These are phyloP conservation scores for Pichiaceae sp. DNA, from an alignment of 1,139 yeast genomes.

Conservation along the genomic window DNA sequence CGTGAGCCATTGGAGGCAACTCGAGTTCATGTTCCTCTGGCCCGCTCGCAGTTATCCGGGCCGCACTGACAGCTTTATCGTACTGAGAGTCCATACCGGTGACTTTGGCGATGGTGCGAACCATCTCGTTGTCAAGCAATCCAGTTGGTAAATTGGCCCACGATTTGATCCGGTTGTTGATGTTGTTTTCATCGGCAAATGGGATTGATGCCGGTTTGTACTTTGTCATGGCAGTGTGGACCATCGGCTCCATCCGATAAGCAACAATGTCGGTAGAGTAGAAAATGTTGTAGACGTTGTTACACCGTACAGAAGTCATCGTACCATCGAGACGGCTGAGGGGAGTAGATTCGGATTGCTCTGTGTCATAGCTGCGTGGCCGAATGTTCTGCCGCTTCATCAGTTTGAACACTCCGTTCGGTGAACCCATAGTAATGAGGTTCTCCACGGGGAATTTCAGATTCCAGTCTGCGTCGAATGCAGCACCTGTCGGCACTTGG, in stretches of 20 bases:
- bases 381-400: conserved; percentile 50
- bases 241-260: conserved; percentile 76
- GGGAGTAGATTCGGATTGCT: conserved; percentile 10
- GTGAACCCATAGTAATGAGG: conserved; percentile 80
- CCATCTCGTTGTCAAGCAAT: conserved; percentile 29
- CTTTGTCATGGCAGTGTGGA: conserved; percentile 44
- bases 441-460: conserved; percentile 67
- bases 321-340: conserved; percentile 14
- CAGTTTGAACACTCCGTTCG: conserved; percentile 78
- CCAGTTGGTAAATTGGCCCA: conserved; percentile 27
- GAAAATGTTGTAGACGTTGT: conserved; percentile 64
- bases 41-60: background rate
- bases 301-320: conserved; percentile 38
- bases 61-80: conserved; percentile 12
- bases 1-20: conserved; percentile 23
- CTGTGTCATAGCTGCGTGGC: conserved; percentile 23
- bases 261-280: conserved; percentile 90
- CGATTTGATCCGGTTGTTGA: conserved; percentile 37
- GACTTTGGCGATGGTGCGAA: conserved; percentile 11
- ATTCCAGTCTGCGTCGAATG: conserved; percentile 23
- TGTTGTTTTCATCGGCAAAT: conserved; percentile 36
- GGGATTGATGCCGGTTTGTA: conserved; percentile 52
- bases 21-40: conserved; percentile 14
- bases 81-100: conserved; percentile 9
- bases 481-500: conserved; percentile 17